Percentiles rank a stretch among this genome's conserved stretches.
Conservation (phyloP, 306 rosid species). For the Glycyrrhiza uralensis region DNA sequence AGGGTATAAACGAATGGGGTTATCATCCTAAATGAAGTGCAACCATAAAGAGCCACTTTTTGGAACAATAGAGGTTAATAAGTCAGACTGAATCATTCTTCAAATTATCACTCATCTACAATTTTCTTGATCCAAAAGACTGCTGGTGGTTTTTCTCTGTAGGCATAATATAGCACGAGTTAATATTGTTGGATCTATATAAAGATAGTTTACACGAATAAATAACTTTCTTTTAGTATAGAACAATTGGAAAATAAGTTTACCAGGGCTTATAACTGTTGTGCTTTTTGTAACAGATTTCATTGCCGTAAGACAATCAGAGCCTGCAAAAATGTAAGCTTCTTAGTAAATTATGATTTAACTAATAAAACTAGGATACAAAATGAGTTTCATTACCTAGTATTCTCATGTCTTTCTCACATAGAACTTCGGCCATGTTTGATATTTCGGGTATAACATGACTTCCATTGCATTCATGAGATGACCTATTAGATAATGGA, state of each 20-base stretch:
- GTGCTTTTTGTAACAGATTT: constrained; percentile 70
- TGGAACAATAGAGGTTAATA: neutral
- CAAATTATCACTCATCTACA: constrained; percentile 24
- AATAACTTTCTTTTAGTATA: neutral
- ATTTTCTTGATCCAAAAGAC: constrained; percentile 27
- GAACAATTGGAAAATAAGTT: neutral
- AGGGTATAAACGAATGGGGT: constrained; percentile 27
- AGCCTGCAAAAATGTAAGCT: constrained; percentile 45
- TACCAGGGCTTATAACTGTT: constrained; percentile 84
- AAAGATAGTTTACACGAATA: neutral
- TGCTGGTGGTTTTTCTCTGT: constrained; percentile 46
- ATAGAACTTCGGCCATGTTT: constrained; percentile 53
- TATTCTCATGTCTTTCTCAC: constrained; percentile 48
- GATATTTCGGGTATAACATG: constrained; percentile 54
- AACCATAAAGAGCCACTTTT: neutral
- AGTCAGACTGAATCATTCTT: constrained; percentile 33
- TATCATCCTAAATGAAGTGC: constrained; percentile 16
- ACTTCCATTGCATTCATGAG: constrained; percentile 38
- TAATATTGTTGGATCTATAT: neutral
- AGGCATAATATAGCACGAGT: neutral
- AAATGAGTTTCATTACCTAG: constrained; percentile 39
- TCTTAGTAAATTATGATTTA: constrained; percentile 7
- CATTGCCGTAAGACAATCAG: constrained; percentile 56
- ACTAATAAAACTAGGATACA: neutral
- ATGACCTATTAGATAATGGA: constrained; percentile 35